These are phyloP conservation scores for Boletus smithii DNA, from an alignment of 1,284 basidiomycete species.

Conservation along the genomic window DNA sequence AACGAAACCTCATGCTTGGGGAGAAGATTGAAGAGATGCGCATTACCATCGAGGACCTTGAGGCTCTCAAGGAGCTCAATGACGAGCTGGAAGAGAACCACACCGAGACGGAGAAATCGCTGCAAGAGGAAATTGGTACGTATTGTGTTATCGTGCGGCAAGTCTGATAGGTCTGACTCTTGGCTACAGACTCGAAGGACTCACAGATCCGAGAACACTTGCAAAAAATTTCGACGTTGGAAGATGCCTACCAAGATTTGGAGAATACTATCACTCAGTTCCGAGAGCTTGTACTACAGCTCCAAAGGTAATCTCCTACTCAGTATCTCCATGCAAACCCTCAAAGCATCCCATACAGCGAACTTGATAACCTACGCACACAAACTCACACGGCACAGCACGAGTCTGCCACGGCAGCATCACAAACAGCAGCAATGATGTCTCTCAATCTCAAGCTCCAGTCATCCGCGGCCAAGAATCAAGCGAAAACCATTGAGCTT, in stretches of 20 bases:
- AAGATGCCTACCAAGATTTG: slow-evolving; percentile 79
- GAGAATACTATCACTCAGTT: slow-evolving; percentile 88
- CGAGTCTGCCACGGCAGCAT: slow-evolving; percentile 71
- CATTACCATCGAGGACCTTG: slow-evolving; percentile 92
- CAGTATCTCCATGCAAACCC: neutral
- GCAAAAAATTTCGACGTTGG: slow-evolving; percentile 62
- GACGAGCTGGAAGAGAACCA: slow-evolving; percentile 98
- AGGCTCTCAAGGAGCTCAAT: slow-evolving; percentile 91
- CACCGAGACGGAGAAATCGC: slow-evolving; percentile 86
- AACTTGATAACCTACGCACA: slow-evolving; percentile 76
- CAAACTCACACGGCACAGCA: slow-evolving; percentile 82
- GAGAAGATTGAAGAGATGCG: slow-evolving; percentile 99
- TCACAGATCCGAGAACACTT: slow-evolving; percentile 64
- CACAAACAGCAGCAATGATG: slow-evolving; percentile 82
- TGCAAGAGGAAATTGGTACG: slow-evolving; percentile 87
- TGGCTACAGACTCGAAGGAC: slow-evolving; percentile 64
- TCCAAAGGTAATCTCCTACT: slow-evolving; percentile 63
- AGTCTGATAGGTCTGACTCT: neutral
- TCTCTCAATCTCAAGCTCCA: slow-evolving; percentile 92
- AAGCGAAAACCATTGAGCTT: slow-evolving; percentile 83
- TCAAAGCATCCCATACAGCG: slow-evolving; percentile 47
- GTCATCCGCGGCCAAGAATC: slow-evolving; percentile 83
- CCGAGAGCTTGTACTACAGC: slow-evolving; percentile 79
- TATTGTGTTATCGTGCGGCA: slow-evolving; percentile 3
- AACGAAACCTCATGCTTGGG: slow-evolving; percentile 86